These are phyloP conservation scores for Oryza rufipogon DNA, from an alignment of 176 grass and related monocot genomes.

Conservation along the genomic window DNA sequence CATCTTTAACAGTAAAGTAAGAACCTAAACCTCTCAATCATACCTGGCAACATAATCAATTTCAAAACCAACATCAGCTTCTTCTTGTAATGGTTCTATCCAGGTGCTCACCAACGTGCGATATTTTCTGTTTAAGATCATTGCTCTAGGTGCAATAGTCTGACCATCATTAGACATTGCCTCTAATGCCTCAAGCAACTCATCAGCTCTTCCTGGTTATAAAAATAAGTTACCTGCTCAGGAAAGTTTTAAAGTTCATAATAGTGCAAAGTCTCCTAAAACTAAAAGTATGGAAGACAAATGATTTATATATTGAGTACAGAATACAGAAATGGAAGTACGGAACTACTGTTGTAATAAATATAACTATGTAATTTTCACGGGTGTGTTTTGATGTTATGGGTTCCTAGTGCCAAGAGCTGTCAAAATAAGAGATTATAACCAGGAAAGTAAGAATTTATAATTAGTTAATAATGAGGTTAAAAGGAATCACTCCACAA, in stretches of 20 bases:
- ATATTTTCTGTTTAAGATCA: slow-evolving; percentile 96
- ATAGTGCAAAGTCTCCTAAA: slow-evolving; percentile 40
- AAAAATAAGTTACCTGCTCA: slow-evolving; percentile 67
- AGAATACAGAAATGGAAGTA: slow-evolving; percentile 24
- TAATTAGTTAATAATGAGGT: neutral
- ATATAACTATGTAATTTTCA: neutral
- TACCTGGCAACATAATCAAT: slow-evolving; percentile 96
- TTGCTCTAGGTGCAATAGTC: slow-evolving; percentile 78
- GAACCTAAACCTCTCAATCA: slow-evolving; percentile 21
- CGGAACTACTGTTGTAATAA: neutral
- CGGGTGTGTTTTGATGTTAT: neutral
- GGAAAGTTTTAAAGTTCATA: slow-evolving; percentile 58
- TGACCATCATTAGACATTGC: slow-evolving; percentile 83
- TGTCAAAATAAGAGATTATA: neutral
- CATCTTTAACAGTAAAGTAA: slow-evolving; percentile 35
- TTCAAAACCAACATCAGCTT: slow-evolving; percentile 94
- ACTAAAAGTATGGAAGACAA: slow-evolving; percentile 33
- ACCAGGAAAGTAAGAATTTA: neutral
- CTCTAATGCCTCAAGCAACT: slow-evolving; percentile 93
- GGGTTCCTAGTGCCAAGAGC: neutral
- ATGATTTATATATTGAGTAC: slow-evolving; percentile 22
- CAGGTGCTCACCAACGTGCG: slow-evolving; percentile 96
- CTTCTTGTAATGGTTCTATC: slow-evolving; percentile 99
- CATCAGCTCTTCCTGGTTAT: slow-evolving; percentile 91
- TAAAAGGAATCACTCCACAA: slow-evolving; percentile 8